These are phyloP conservation scores for Suillus tomentosus DNA, from an alignment of 768 basidiomycete species.

Conservation along the genomic window DNA sequence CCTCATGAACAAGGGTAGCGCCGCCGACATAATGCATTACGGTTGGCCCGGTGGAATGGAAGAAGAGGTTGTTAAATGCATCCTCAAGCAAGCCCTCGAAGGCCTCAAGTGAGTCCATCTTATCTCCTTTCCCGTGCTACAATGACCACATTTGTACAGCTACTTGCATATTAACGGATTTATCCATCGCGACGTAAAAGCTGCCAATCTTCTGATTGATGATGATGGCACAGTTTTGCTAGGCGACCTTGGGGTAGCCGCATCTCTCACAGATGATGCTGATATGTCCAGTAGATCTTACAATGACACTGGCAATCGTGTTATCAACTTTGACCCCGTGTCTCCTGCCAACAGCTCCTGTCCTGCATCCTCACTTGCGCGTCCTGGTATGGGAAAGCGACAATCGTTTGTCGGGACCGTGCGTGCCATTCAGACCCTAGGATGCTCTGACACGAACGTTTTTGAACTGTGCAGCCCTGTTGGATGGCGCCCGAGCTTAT, in stretches of 20 bases:
- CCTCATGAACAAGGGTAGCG: conserved; percentile 88
- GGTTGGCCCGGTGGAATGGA: conserved; percentile 89
- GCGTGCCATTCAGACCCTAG: conserved; percentile 23
- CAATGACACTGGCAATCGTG: conserved; percentile 26
- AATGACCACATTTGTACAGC: conserved; percentile 36
- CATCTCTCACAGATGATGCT: conserved; percentile 73
- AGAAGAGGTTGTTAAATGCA: conserved; percentile 85
- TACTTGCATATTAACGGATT: conserved; percentile 90
- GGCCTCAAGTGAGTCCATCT: conserved; percentile 79
- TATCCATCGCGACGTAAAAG: conserved; percentile 93
- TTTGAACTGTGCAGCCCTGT: conserved; percentile 56
- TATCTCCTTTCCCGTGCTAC: conserved; percentile 8
- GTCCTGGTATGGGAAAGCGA: conserved; percentile 68
- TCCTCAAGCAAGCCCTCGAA: conserved; percentile 81
- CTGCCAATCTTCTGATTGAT: conserved; percentile 90
- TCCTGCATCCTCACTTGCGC: conserved; percentile 16
- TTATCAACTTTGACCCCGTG: conserved; percentile 38
- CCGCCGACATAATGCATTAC: conserved; percentile 82
- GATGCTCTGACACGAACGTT: conserved; percentile 6
- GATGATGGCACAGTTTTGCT: conserved; percentile 88
- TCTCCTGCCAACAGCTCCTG: conserved; percentile 14
- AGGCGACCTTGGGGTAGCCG: conserved; percentile 92
- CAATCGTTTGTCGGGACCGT: conserved; percentile 94
- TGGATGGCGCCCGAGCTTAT: conserved; percentile 99
- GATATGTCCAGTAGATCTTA: conserved; percentile 37